Evolutionary conservation across 2,329 filamentous ascomycete species (phyloP), one percentile per base, ranked within the genome.

Genomic region (Colletotrichum liaoningense): DNA sequence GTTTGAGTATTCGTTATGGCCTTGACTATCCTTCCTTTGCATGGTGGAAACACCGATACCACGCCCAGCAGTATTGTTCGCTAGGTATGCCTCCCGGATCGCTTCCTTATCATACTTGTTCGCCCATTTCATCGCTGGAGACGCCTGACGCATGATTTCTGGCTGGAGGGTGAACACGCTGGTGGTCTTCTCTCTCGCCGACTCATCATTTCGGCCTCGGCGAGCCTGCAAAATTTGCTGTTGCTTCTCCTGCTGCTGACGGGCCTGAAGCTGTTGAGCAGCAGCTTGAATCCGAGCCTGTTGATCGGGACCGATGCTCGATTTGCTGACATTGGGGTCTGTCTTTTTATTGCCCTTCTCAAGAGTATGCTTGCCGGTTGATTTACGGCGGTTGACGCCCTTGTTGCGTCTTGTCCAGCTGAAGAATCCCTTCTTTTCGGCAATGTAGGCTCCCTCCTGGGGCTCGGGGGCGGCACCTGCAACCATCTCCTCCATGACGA

Each of bases 101-200:
- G 93, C 88, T 78, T 97, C 92, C 83, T 97, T 97, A 83, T 98
- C 97, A 80, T 98, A 98, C 78, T 95, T 95, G 82, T 89, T 96
- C 38, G 96, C 95, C 97, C 97, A 99, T 82, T 98, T 97, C 92
- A 99, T 93, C 1, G 97, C 97, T 28, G 95, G 94, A 9, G 94
- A 97, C 22, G 95, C 96, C 81, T 98, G 97, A 66, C 88, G 95
- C 79, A 95, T 88, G 74, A 98, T 93, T 66, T 92, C 89, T 1
- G 95, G 93, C 80, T 98, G 95, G 59, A 98, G 86, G 3, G 95
- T 98, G 79, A 98, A 89, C 69, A 97, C 90, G 76, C 97, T 99
- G 82, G 92, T 95, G 3, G 95, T 98, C 88, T 97, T 98, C 69
- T 85, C 89, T 75, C 81, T 90, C 86, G 83, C 89, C 81, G 82